Evolutionary conservation across 495 filamentous ascomycete species (phyloP), one percentile per base, ranked within the genome.

Genomic region (Thermochaetoides thermophila): DNA sequence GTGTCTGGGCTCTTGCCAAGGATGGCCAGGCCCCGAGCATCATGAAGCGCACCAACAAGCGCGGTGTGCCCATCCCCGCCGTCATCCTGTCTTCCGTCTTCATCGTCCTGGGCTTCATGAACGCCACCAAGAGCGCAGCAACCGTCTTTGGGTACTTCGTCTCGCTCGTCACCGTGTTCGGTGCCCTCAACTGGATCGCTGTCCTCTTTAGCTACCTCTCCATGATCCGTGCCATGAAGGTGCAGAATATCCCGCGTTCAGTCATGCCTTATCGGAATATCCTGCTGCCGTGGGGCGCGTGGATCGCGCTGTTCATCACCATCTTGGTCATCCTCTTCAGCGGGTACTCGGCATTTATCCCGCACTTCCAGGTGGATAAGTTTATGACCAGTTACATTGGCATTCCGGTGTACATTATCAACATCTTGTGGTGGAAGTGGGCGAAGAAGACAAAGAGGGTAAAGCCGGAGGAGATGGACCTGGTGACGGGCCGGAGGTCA

Each of bases 311-410:
- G 2, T 51, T 57, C 37, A 73, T 84, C 46, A 83, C 78, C 53
- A 61, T 61, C 36, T 41, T 91, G 15, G 76, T 93, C 40, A 70
- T 86, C 63, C 77, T 84, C 48, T 89, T 74, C 47, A 69, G 70
- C 43, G 75, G 81, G 17, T 93, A 85, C 53, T 55, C 64, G 4
- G 59, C 58, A 14, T 64, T 52, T 24, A 73, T 66, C 33, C 68
- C 70, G 8, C 62, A 66, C 26, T 71, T 73, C 23, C 66, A 72
- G 46, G 74, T 76, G 49, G 74, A 75, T 54, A 78, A 70, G 44
- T 89, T 89, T 55, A 69, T 91, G 52, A 86, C 81, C 0, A 73
- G 73, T 4, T 86, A 89, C 45, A 69, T 85, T 4, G 83, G 81
- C 20, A 86, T 91, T 45, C 78, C 78, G 4, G 57, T 87, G 10